phyloP scores from a whole-genome alignment of 1,284 basidiomycete genomes.

The Anthracocystis walkeri region DNA sequence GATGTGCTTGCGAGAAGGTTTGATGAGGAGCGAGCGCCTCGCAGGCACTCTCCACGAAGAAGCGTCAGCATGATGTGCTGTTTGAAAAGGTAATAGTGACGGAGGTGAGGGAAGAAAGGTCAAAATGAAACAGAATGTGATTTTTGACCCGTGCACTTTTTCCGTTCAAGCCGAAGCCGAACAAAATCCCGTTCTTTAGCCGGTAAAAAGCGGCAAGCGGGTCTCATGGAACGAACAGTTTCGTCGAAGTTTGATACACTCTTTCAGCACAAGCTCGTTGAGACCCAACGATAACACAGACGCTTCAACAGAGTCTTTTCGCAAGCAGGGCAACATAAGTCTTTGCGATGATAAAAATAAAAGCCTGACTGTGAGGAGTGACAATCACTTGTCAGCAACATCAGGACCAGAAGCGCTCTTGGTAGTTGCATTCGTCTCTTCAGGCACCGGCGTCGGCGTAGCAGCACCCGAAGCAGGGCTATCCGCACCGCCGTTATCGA shows the following conservation, averaged over 20 bases:
- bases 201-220: conserved; percentile 15
- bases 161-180: conserved; percentile 19
- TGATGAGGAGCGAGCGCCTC: conserved; percentile 8
- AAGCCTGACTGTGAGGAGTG: not conserved
- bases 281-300: not conserved
- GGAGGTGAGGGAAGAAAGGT: not conserved
- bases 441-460: conserved; percentile 35
- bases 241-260: not conserved
- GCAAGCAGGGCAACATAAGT: not conserved
- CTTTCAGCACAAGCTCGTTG: too few relatives aligned
- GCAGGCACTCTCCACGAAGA: conserved; percentile 16
- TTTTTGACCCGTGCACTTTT: conserved; percentile 12
- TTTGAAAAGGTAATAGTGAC: not conserved
- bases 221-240: not conserved
- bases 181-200: conserved; percentile 28
- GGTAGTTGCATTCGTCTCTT: conserved; percentile 40
- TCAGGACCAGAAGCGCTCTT: conserved; percentile 22
- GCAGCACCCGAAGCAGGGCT: conserved; percentile 36
- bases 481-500: conserved; percentile 25
- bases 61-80: conserved; percentile 25
- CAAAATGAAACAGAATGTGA: not conserved
- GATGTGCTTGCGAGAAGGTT: not conserved
- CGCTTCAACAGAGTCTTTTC: not conserved
- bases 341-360: conserved; percentile 16
- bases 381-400: conserved; percentile 11